Evolutionary conservation across 306 rosid genomes (phyloP).

Genomic region (Inga leiocalycina): DNA sequence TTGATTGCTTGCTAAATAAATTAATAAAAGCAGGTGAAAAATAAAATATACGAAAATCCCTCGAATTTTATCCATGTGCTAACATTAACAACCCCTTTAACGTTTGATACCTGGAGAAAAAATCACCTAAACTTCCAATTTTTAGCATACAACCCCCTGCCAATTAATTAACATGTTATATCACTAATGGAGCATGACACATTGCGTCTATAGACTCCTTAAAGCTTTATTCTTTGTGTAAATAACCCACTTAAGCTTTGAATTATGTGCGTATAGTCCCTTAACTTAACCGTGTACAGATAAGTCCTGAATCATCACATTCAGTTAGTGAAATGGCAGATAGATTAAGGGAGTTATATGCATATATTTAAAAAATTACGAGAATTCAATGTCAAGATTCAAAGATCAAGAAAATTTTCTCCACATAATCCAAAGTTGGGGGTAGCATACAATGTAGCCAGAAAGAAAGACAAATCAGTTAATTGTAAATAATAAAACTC

Average conservation of each 20-base stretch:
- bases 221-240: too few relatives aligned
- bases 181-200: too few relatives aligned
- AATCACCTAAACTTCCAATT: neutral
- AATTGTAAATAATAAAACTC: conserved; percentile 8
- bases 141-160: too few relatives aligned
- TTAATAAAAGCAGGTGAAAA: neutral
- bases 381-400: neutral
- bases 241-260: too few relatives aligned
- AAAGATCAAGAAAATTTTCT: neutral
- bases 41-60: neutral
- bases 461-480: neutral
- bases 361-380: neutral
- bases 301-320: neutral
- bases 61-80: neutral
- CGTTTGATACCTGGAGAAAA: neutral
- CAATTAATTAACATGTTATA: too few relatives aligned
- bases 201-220: too few relatives aligned
- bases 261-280: neutral
- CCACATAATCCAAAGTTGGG: neutral
- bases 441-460: neutral
- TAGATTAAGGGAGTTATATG: neutral
- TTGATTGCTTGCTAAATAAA: neutral
- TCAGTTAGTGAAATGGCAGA: neutral
- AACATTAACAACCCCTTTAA: neutral
- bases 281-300: neutral